Conservation (phyloP, 2,329 filamentous ascomycete genomes). For the Colletotrichum lindemuthianum region DNA sequence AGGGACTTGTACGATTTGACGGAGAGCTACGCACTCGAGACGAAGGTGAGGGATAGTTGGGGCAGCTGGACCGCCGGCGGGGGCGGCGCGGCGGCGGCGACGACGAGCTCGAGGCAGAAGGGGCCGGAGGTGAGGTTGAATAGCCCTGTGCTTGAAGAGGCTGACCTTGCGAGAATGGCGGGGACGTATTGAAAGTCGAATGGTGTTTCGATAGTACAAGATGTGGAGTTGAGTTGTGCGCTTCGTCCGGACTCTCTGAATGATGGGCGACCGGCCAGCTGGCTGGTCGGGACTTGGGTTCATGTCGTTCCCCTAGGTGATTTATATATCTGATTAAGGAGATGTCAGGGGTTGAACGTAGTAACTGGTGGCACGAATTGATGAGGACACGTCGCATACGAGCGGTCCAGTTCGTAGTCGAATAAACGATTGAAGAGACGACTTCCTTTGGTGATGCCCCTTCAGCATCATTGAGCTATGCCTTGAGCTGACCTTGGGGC, state of each 20-base stretch:
- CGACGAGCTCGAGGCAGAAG: slow-evolving; percentile 20
- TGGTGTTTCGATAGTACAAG: not conserved
- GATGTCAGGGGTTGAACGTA: too few species aligned
- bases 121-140: slow-evolving; percentile 28
- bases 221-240: not conserved
- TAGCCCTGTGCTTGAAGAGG: slow-evolving; percentile 41
- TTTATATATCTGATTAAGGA: too few species aligned
- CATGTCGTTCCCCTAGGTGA: too few species aligned
- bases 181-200: slow-evolving; percentile 38
- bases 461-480: too few species aligned
- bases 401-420: too few species aligned
- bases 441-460: too few species aligned
- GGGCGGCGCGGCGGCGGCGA: slow-evolving; percentile 7
- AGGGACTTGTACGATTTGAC: slow-evolving; percentile 45
- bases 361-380: too few species aligned
- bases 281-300: too few species aligned
- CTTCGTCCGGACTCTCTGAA: not conserved
- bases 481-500: too few species aligned
- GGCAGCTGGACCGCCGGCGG: slow-evolving; percentile 44
- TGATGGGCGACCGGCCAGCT: not conserved
- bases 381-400: too few species aligned
- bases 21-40: slow-evolving; percentile 43
- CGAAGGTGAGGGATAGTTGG: slow-evolving; percentile 47
- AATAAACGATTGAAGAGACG: too few species aligned
- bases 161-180: slow-evolving; percentile 42